Base-by-base conservation (phyloP, 441 rosid genomes). In the Pelargonium fulgidum region DNA sequence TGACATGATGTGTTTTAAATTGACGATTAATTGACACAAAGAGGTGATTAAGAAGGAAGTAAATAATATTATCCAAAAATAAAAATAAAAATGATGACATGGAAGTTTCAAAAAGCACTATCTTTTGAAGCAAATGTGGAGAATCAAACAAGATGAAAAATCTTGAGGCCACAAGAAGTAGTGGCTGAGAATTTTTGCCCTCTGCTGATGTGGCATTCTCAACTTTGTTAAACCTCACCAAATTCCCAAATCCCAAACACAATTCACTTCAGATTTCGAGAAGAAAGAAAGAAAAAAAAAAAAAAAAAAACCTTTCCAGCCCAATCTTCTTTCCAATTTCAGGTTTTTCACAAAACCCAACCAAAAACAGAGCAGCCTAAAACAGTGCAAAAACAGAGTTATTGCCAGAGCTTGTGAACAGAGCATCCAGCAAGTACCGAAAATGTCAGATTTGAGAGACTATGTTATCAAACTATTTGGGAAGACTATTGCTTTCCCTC, bases 381-480 rank as follows among this genome's bases (percentile, higher is more conserved):
- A 10, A 42, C 10, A 42, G 47, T 3, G 47, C 7, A 10, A 42
- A 10, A 5, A 7, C 47, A 48, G 54, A 48, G 54, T 22, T 22
- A 48, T 48, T 48, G 54, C n/a, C 3, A 11, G 54, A 11, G 54
- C 6, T 4, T 44, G 48, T 44, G 48, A 1, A 12, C 48, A 44
- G 10, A 44, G 48, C 13, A 8, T 44, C 11, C 10, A 1, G 33
- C 36, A 50, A 29, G 48, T 14, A 59, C 48, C 68, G 13, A 64
- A 19, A 77, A 88, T 88, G 93, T 72, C 85, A 76, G 85, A 81
- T 64, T 61, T 75, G 20, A 83, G 71, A 64, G 93, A 88, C 84
- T 89, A 88, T 81, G 82, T 84, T 70, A 84, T 88, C 81, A 88
- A 86, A 79, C 85, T 88, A 10, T 88, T 88, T 65, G 93, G 93